phyloP scores from a whole-genome alignment of 768 basidiomycete species.

The Lentinula edodes region DNA sequence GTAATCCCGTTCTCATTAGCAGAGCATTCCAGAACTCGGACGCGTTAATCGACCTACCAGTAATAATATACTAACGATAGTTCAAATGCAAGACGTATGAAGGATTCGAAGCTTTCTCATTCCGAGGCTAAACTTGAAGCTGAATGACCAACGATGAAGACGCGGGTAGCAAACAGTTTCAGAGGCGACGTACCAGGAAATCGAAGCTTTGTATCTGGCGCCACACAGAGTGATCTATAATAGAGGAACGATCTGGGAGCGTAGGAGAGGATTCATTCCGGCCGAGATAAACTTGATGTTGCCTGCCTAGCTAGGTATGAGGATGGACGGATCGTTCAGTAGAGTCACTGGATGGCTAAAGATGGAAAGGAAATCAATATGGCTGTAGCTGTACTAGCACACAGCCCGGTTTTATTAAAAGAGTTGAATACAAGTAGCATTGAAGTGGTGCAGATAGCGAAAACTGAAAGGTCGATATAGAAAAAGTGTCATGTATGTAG shows the following conservation, averaged over 20 bases:
- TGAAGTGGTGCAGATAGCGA: not conserved
- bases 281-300: not conserved
- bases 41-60: not conserved
- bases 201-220: not conserved
- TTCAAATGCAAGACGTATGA: not conserved
- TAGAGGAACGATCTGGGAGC: not conserved
- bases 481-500: not conserved
- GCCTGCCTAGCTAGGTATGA: not conserved
- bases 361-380: not conserved
- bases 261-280: not conserved
- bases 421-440: not conserved
- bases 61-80: not conserved
- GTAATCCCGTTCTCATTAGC: not conserved
- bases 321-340: not conserved
- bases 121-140: not conserved
- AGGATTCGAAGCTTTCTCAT: not conserved
- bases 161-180: not conserved
- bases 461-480: not conserved
- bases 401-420: not conserved
- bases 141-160: not conserved
- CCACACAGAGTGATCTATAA: not conserved
- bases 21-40: not conserved
- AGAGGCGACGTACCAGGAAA: not conserved
- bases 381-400: not conserved
- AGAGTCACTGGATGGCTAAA: not conserved